Evolutionary conservation across 169 alveolate genomes (phyloP), one percentile per base, ranked within the genome.

Genomic region (Cryptosporidium sp.): DNA sequence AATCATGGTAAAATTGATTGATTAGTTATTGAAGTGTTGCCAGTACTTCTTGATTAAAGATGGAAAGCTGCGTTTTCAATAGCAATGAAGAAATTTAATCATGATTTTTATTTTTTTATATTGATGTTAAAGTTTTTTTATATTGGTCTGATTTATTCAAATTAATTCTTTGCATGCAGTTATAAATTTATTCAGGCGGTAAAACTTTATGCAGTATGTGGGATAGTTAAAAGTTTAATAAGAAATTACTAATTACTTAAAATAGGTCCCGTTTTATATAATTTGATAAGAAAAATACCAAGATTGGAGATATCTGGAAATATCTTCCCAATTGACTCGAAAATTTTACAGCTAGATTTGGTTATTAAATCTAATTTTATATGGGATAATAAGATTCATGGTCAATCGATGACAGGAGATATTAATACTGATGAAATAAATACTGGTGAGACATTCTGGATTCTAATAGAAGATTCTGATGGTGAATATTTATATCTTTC

Each of bases 401-500:
- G 89, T 44, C 89, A 80, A n/a, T 65, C 89, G 0, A 48, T 65
- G 56, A 37, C 73, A 6, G 89, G 89, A 18, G 75, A 65, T 48
- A 62, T 65, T 16, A 62, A 21, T 39, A 80, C 75, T 0, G 89
- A 80, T 16, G 62, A 39, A 1, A 80, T 98, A 91, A 99, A 99
- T 29, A 91, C 92, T 80, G 96, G 97, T 26, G 99, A 98, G 87
- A 93, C 97, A 44, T 98, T 98, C 85, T 97, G 99, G 99, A 93
- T 98, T 3, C 89, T 98, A 21, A 99, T 99, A 1, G 98, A 97
- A 93, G 99, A 99, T 89, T 97, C 96, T 26, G 98, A 98, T 84
- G 97, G 98, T 61, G 99, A 98, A 85, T 96, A 94, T 51, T 96
- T 99, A 61, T 80, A 80, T 42, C 97, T 91, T 91, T 94, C 14